These are phyloP conservation scores for Clitopilus passeckerianus DNA, from an alignment of 768 basidiomycete species.

Conservation along the genomic window DNA sequence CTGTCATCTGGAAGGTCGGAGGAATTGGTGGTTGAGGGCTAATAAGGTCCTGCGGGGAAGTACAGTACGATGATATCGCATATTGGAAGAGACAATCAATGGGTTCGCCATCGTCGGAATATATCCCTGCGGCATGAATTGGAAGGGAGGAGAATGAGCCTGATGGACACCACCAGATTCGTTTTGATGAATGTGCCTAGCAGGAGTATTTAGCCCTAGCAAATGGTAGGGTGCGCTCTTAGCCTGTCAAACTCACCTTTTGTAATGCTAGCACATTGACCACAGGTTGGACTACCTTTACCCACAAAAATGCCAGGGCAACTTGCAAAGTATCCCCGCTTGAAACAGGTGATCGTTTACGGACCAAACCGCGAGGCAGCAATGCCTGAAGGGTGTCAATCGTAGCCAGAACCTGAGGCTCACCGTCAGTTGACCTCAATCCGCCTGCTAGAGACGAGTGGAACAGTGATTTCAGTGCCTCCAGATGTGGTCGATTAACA, in stretches of 20 bases:
- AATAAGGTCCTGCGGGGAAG: neutral
- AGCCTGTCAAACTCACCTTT: neutral
- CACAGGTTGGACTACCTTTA: neutral
- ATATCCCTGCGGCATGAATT: neutral
- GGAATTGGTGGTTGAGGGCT: neutral
- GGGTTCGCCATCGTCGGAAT: neutral
- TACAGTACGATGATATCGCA: neutral
- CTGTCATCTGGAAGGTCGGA: neutral
- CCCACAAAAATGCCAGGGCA: neutral
- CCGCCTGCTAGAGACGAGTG: neutral
- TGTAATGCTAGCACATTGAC: neutral
- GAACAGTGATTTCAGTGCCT: neutral
- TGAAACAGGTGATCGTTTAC: neutral
- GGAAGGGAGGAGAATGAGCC: neutral
- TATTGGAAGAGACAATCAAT: neutral
- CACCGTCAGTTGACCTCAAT: neutral
- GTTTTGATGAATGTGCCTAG: neutral
- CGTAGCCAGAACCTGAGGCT: neutral
- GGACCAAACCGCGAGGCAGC: neutral
- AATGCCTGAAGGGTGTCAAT: neutral
- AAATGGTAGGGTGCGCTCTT: neutral
- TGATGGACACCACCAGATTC: slow-evolving; percentile 1
- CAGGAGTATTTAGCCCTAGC: neutral
- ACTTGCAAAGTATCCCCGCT: neutral
- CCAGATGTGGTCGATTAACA: neutral